These are phyloP conservation scores for Paracoccidioides brasiliensis DNA, from an alignment of 2,329 filamentous ascomycete species.

Conservation along the genomic window DNA sequence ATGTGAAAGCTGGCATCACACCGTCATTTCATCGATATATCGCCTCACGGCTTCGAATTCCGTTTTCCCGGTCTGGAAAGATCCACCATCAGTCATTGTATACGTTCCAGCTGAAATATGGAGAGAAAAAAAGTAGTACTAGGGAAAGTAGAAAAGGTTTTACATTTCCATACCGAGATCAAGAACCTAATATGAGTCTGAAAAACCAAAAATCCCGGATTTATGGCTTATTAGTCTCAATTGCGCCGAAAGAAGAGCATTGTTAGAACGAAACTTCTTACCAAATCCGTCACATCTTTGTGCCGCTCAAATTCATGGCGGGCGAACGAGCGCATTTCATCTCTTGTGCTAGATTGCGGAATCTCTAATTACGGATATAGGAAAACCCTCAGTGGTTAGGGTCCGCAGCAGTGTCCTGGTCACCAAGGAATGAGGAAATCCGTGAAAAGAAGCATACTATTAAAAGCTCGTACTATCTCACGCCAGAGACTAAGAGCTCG, in stretches of 20 bases:
- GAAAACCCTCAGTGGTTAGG: neutral
- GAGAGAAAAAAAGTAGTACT: neutral
- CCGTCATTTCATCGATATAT: conserved; percentile 34
- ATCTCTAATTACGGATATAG: conserved; percentile 19
- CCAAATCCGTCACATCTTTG: conserved; percentile 30
- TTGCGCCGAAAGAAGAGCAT: neutral
- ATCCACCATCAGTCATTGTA: neutral
- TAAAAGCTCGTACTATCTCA: conserved; percentile 28
- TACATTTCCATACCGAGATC: conserved; percentile 21
- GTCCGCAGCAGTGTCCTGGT: neutral
- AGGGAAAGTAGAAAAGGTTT: too few relatives aligned
- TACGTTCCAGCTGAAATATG: neutral
- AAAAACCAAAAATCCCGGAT: neutral
- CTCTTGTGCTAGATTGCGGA: conserved; percentile 27
- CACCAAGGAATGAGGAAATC: neutral
- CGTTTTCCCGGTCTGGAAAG: conserved; percentile 29
- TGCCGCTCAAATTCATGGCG: conserved; percentile 34
- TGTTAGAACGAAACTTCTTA: conserved; percentile 8
- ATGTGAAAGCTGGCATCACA: neutral
- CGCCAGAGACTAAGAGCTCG: conserved; percentile 32
- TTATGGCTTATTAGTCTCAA: neutral
- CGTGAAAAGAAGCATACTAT: conserved; percentile 19
- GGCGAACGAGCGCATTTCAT: conserved; percentile 31
- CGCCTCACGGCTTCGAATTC: conserved; percentile 36
- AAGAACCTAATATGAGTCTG: conserved; percentile 33